Evolutionary conservation across 2,329 filamentous ascomycete species (phyloP).

Genomic region (Neocatenulostroma microsporum): DNA sequence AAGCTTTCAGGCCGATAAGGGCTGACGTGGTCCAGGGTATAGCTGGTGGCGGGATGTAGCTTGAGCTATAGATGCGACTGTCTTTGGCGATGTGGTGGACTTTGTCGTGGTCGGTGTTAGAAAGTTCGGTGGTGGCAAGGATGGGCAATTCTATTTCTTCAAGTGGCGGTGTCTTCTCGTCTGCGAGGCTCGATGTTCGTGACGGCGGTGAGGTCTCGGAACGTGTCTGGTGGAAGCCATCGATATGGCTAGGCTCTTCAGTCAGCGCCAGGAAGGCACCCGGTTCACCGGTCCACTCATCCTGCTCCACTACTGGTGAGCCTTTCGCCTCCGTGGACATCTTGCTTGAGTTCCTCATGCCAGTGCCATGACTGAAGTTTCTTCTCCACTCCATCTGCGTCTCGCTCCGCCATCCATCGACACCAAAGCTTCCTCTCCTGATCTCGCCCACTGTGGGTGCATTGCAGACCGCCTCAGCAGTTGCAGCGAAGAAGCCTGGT

Average conservation of each 20-base stretch:
- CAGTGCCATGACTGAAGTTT: constrained; percentile 12
- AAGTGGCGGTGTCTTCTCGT: background rate
- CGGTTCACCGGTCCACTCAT: constrained; percentile 12
- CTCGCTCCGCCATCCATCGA: constrained; percentile 4
- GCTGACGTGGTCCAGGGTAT: constrained; percentile 52
- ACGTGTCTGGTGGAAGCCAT: background rate
- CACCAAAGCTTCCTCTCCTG: constrained; percentile 23
- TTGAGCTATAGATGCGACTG: constrained; percentile 23
- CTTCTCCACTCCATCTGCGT: constrained; percentile 2
- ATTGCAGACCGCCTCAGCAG: constrained; percentile 33
- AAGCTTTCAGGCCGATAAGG: constrained; percentile 50
- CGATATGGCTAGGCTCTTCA: constrained; percentile 12
- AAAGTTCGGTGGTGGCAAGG: constrained; percentile 6
- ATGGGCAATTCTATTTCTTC: background rate
- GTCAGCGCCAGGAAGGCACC: constrained; percentile 16
- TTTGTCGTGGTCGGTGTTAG: constrained; percentile 8
- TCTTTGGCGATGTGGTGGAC: constrained; percentile 4
- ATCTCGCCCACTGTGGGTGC: constrained; percentile 39
- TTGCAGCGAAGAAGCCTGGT: constrained; percentile 30
- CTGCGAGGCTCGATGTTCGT: no score
- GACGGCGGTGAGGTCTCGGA: constrained; percentile 1
- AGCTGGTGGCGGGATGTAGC: constrained; percentile 38
- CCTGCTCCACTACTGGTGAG: background rate
- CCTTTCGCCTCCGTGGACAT: constrained; percentile 9
- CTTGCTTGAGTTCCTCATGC: constrained; percentile 6